Evolutionary conservation across 208 protist species (phyloP), one percentile per base, ranked within the genome.

Genomic region (Trypanosoma lewisi): DNA sequence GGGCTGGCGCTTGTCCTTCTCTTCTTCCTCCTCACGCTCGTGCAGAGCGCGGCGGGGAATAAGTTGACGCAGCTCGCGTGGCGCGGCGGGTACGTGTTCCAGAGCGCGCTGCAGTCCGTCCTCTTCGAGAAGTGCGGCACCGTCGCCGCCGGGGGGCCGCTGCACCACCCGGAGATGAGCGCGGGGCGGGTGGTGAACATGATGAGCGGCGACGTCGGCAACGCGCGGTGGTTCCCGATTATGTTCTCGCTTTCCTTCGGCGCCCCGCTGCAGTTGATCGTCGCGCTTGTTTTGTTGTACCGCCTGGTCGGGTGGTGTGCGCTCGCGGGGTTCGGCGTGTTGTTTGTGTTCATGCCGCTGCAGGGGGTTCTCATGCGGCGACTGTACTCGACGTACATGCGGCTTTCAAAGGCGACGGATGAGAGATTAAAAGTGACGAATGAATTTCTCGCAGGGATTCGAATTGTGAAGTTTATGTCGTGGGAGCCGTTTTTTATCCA

Each of bases 391-490:
- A 63, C 63, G 33, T 68, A 72, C 2, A 28, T 21, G 19, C 34
- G 63, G 16, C 45, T 83, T 31, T 68, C 80, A 16, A 59, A 57
- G 34, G 48, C 56, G 21, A 97, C 80, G 0, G 97, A 98, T 67
- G 72, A 71, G 17, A 88, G 96, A 53, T 65, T 98, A 30, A 93
- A 94, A 67, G 64, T 78, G 4, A 93, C 90, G 6, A 97, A 96
- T 72, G 93, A 98, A 67, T 83, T 97, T 41, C 65, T 98, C n/a
- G 74, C 77, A 19, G 85, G 83, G 2, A 96, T 98, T 4, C 82
- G 92, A n/a, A 66, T 98, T 0, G 89, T 92, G 31, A 98, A 98
- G 78, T 82, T 97, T 11, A 97, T 94, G 81, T 80, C 82, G 17
- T 98, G 92, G 91, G 95, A 98, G 63, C 67, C 83, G 17, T 42